phyloP scores from a whole-genome alignment of 768 basidiomycete species.

The Kondoa subrosea region DNA sequence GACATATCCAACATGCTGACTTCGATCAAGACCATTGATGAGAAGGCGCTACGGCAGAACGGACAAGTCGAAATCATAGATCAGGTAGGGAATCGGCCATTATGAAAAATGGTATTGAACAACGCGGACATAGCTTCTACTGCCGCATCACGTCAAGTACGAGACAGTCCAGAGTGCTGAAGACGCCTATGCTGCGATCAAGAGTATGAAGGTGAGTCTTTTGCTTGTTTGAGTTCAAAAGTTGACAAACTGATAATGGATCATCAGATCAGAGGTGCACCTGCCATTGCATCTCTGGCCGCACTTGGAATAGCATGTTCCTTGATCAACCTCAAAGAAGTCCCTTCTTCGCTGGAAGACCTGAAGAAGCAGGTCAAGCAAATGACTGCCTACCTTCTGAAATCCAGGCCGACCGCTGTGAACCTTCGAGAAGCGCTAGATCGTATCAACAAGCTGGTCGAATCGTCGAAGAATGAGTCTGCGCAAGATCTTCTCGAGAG shows the following conservation, averaged over 20 bases:
- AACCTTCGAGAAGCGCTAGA: conserved; percentile 77
- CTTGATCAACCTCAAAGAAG: conserved; percentile 37
- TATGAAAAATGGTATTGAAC: conserved; percentile 44
- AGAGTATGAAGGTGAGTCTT: conserved; percentile 65
- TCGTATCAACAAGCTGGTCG: conserved; percentile 40
- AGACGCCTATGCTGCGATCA: conserved; percentile 83
- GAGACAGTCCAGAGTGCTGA: conserved; percentile 47
- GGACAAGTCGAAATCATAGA: conserved; percentile 67
- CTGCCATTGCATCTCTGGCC: conserved; percentile 84
- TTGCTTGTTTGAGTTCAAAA: too few relatives aligned
- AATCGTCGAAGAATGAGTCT: conserved; percentile 35
- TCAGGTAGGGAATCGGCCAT: conserved; percentile 70
- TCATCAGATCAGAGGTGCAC: conserved; percentile 65
- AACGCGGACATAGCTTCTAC: conserved; percentile 27
- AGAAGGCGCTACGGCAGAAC: conserved; percentile 30
- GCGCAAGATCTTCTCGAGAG: conserved; percentile 36
- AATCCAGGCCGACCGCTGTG: conserved; percentile 87
- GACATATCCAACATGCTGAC: background rate
- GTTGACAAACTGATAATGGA: background rate
- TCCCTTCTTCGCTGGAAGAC: conserved; percentile 36
- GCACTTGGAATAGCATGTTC: conserved; percentile 42
- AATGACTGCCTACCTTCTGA: conserved; percentile 55
- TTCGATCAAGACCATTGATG: conserved; percentile 18
- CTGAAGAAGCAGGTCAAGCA: conserved; percentile 45
- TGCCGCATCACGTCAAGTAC: conserved; percentile 30